Base-by-base conservation (phyloP, 768 basidiomycete species). In the Stropharia rugosoannulata region DNA sequence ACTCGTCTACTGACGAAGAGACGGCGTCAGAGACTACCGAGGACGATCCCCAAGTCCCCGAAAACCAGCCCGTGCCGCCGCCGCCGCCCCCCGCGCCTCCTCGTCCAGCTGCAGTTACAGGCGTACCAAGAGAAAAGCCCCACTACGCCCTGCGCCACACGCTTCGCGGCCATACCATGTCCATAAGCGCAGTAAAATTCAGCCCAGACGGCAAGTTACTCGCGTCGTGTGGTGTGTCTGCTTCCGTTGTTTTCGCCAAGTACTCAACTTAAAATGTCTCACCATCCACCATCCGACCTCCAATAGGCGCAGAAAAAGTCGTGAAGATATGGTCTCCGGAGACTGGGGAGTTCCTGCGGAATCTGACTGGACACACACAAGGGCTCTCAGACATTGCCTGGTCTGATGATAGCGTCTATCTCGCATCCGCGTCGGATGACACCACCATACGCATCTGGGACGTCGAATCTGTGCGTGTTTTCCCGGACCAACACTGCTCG, bases 391-490 rank as follows among this genome's bases (percentile, higher is more conserved):
- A 96, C 67, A 79, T 98, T 49, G 79, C 93, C 1, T 95, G 95
- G 89, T 91, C 94, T 6, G 78, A 86, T 9, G 90, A 97, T 68
- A 89, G 89, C 61, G 73, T 79, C 18, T 85, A 86, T 70, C 77
- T 98, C 25, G 94, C 95, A 0, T 94, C 93, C 27, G 95, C 92
- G 0, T 95, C 93, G 2, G 96, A 98, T 69, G 96, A 98, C 67
- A 85, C 84, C 2, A 93, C 89, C 2, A 83, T 95, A 61, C 81
- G 90, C 32, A 87, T 95, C 74, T 95, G 94, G 94, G 83, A 89
- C 62, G 86, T 94, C 50, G 88, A 92, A 66, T 78, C 84, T 49
- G 89, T 91, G 66, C 59, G 85, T 78, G 29, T 67, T 59, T 51
- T 32, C 19, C 48, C 32, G 54, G 25, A 5, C 40, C 35, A 32